Base-by-base conservation (phyloP, 2,329 filamentous ascomycete species). In the Cadophora luteo-olivacea region DNA sequence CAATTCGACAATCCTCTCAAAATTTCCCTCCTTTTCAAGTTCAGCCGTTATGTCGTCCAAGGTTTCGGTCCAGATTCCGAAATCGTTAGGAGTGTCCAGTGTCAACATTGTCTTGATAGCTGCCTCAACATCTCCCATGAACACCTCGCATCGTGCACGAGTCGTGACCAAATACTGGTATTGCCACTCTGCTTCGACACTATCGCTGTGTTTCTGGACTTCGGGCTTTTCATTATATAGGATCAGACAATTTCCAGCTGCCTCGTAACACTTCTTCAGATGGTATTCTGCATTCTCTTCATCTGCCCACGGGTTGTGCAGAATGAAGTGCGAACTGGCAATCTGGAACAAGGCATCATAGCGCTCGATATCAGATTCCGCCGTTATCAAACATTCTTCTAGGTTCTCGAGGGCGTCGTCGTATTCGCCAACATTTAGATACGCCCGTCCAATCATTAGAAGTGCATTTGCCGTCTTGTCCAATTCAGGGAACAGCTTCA, bases 331-430 rank as follows among this genome's bases (percentile, higher is more conserved):
- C 12, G 45, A 48, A 11, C 19, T 22, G 45, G 45, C 45, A 22
- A 48, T 48, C 19, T 48, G 45, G 19, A n/a, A 48, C 45, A 48
- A 22, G 9, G 45, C 45, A 22, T 36, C 49, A 22, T 25, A 64
- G 14, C 49, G 62, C n/a, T 54, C 36, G 14, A 33, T 38, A 12
- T 64, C 62, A 6, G 32, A 38, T 29, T 60, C 48, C 29, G 55
- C 16, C 1, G 29, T 25, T 32, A 38, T 3, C 3, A 66, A 52
- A 38, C 55, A 11, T 16, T 41, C 38, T 41, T 41, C 38, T 12
- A 41, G 38, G 38, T 41, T 41, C 5, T 41, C 38, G 38, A 41
- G 38, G 16, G 38, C 38, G 3, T 41, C 14, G 3, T 41, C 38
- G 12, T 41, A 41, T 12, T 41, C 38, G 38, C 38, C 38, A 16